Conservation (phyloP, 345 rosid species). For the Murraya paniculata region DNA sequence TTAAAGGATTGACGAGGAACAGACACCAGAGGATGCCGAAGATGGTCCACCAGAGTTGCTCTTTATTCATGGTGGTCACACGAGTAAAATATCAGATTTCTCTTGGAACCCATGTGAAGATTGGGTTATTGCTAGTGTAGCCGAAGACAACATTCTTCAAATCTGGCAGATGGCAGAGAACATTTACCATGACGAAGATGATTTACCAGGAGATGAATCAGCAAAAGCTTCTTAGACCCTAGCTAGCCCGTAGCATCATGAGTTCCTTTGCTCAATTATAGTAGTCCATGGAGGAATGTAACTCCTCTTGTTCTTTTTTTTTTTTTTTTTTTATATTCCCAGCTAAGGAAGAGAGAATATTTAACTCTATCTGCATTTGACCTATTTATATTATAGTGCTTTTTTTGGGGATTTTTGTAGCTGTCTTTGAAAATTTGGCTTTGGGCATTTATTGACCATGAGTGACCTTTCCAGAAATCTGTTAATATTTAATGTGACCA, state of each 20-base stretch:
- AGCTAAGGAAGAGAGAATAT: not conserved
- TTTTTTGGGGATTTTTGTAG: not conserved
- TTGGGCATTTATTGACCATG: too few relatives aligned
- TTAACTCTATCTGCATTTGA: not conserved
- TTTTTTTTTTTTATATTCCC: not conserved
- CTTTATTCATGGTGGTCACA: constrained; percentile 98
- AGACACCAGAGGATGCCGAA: constrained; percentile 82
- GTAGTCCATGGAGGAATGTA: not conserved
- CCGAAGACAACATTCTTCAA: constrained; percentile 97
- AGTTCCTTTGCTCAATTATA: not conserved
- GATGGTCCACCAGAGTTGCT: constrained; percentile 99
- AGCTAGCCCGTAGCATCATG: not conserved
- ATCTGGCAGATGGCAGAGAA: constrained; percentile 99
- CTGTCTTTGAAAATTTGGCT: not conserved
- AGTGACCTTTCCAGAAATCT: too few relatives aligned
- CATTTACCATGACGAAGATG: constrained; percentile 96
- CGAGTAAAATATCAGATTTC: constrained; percentile 96
- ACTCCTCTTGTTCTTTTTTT: not conserved
- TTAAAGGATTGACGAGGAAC: constrained; percentile 67
- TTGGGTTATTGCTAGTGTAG: constrained; percentile 95
- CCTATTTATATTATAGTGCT: not conserved
- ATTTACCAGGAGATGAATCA: constrained; percentile 79
- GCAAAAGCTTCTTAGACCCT: constrained; percentile 41
- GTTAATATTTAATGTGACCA: too few relatives aligned
- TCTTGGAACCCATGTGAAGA: constrained; percentile 99